phyloP scores from a whole-genome alignment of 768 basidiomycete species.

The Clitopilus passeckerianus region DNA sequence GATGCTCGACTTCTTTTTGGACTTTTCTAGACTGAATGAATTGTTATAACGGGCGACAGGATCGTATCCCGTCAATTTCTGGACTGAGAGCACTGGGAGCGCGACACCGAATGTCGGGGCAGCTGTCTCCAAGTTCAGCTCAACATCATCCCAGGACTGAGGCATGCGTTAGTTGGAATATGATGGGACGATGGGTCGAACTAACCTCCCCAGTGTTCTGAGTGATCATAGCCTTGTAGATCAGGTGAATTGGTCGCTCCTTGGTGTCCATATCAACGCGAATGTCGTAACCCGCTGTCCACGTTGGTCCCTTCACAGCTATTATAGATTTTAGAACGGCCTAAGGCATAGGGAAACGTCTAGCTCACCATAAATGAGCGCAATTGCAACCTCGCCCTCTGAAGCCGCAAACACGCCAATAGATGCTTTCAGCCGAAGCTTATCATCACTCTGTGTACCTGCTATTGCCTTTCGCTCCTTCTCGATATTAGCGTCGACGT shows the following conservation, averaged over 20 bases:
- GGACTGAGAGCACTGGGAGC: conserved; percentile 28
- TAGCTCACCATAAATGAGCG: conserved; percentile 23
- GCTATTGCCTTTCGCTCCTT: conserved; percentile 11
- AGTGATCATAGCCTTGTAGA: conserved; percentile 35
- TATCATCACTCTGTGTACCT: conserved; percentile 8
- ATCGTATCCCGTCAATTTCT: conserved; percentile 21
- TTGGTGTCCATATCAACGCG: conserved; percentile 34
- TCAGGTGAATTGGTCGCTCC: conserved; percentile 29
- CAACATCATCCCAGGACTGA: conserved; percentile 30
- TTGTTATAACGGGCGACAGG: background rate
- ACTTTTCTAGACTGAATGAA: too few species aligned
- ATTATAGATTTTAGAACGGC: background rate
- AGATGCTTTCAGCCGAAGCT: conserved; percentile 11
- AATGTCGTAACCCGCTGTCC: conserved; percentile 37
- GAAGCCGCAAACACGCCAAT: conserved; percentile 21
- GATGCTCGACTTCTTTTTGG: too few species aligned
- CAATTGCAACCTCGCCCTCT: conserved; percentile 22
- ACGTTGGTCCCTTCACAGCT: conserved; percentile 32
- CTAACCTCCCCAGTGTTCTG: conserved; percentile 38
- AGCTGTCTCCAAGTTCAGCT: conserved; percentile 37
- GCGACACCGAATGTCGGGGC: conserved; percentile 32
- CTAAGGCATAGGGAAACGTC: background rate
- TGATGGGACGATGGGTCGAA: background rate
- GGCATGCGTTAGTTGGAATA: background rate
- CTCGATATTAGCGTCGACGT: conserved; percentile 13